phyloP scores from a whole-genome alignment of 2,329 filamentous ascomycete species.

The Sclerotinia sclerotiorum region DNA sequence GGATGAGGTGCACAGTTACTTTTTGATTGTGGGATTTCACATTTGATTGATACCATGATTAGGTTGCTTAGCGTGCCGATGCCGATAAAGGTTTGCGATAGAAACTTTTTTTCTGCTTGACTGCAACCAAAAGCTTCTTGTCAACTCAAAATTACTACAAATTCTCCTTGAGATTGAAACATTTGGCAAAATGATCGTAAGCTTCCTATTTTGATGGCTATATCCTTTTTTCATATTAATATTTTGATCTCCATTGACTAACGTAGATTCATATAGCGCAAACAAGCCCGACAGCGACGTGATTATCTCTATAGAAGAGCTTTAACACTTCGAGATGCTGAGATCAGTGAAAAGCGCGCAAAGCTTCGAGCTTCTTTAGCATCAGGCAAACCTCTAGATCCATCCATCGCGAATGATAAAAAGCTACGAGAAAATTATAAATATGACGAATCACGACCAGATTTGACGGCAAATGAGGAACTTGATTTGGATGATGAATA shows the following conservation, averaged over 20 bases:
- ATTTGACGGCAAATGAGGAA: conserved; percentile 65
- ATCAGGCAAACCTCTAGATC: conserved; percentile 81
- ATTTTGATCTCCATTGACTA: conserved; percentile 9
- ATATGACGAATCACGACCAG: conserved; percentile 81
- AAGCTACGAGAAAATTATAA: conserved; percentile 81
- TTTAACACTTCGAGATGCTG: conserved; percentile 82
- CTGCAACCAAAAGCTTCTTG: neutral
- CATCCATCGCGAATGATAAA: conserved; percentile 83
- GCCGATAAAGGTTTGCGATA: conserved; percentile 12
- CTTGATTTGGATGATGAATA: conserved; percentile 87
- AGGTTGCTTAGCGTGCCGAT: conserved; percentile 8
- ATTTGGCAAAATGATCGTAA: conserved; percentile 36
- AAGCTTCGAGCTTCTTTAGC: conserved; percentile 84
- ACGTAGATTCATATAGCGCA: conserved; percentile 47
- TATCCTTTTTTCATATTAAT: no score
- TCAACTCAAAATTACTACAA: neutral
- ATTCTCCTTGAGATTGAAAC: no score
- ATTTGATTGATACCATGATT: conserved; percentile 5
- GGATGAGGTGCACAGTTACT: conserved; percentile 9
- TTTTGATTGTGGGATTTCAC: conserved; percentile 20
- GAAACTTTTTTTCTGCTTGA: conserved; percentile 10
- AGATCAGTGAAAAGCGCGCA: conserved; percentile 87
- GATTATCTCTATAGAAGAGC: conserved; percentile 92
- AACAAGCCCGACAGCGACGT: conserved; percentile 74
- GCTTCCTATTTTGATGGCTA: conserved; percentile 9